phyloP scores from a whole-genome alignment of 2,329 filamentous ascomycete species.

The Bertia moriformis region DNA sequence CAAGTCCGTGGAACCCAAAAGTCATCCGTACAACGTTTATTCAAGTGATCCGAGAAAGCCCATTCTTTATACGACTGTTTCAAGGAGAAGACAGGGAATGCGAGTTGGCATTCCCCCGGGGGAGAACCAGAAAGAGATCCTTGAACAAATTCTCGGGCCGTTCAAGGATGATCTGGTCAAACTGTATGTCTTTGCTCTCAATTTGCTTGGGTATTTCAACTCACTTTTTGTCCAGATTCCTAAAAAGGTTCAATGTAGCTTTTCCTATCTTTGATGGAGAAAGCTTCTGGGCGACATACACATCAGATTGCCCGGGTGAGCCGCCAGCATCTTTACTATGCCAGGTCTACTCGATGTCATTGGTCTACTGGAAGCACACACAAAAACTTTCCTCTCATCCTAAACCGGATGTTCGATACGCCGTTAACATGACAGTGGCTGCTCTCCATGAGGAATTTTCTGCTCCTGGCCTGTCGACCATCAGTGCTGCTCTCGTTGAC shows the following conservation, averaged over 20 bases:
- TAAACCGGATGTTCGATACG: conserved; percentile 18
- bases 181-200: neutral
- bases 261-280: conserved; percentile 23
- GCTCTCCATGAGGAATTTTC: conserved; percentile 24
- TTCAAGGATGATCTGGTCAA: conserved; percentile 18
- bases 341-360: conserved; percentile 18
- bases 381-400: conserved; percentile 16
- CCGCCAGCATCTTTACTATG: conserved; percentile 19
- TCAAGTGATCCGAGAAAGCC: conserved; percentile 24
- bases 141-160: conserved; percentile 21
- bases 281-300: conserved; percentile 15
- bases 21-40: conserved; percentile 29
- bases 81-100: conserved; percentile 29
- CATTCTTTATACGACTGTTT: conserved; percentile 26
- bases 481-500: conserved; percentile 21
- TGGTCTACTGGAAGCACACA: conserved; percentile 19
- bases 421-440: conserved; percentile 23
- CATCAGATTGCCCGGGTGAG: conserved; percentile 14
- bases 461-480: conserved; percentile 20
- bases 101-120: conserved; percentile 16
- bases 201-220: neutral
- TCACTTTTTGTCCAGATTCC: conserved; percentile 1
- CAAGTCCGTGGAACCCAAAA: conserved; percentile 19
- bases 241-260: neutral
- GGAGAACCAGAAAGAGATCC: conserved; percentile 19